Evolutionary conservation across 192 early-diverging fungal genomes (phyloP), one percentile per base, ranked within the genome.

Genomic region (Linnemannia hyalina): DNA sequence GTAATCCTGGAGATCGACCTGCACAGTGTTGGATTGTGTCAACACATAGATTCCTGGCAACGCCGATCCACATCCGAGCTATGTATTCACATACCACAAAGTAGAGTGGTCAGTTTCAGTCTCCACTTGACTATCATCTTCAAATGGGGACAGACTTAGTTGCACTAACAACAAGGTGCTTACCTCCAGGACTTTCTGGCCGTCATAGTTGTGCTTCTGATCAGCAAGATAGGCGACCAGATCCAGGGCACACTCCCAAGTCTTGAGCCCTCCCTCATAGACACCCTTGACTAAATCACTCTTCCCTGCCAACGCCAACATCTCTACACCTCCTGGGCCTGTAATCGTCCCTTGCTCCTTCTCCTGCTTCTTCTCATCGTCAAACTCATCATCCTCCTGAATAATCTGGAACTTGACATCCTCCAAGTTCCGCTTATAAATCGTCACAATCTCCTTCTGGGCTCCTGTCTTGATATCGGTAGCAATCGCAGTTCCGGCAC

Each of bases 261-360:
- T 99, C 88, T 99, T 99, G 75, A 98, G 92, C 18, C 98, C 98
- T 54, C 94, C 98, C 83, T 98, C 98, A 80, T 99, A 99, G 6
- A 96, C 95, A 18, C 97, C 97, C 73, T 93, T 91, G 47, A 99
- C 93, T 7, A 99, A 83, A 87, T 99, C 98, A 70, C 87, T 92
- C 55, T 89, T 90, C 32, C 83, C 90, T 15, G 89, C 85, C 35
- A 92, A 60, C 11, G 90, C 88, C 38, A 93, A 78, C 84, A 93
- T 82, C 26, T 88, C 90, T 11, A 70, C 75, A 11, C 78, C 76
- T 77, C 81, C 81, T 68, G 82, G 65, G n/a, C 69, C 75, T 23
- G 78, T 69, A 23, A 47, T 84, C 8, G 77, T 68, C 15, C 35
- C 55, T 18, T 73, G 70, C 6, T 16, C 23, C 65, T 60, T 57